Conservation (phyloP, 2,329 filamentous ascomycete genomes). For the Phaeosphaeria sp. region DNA sequence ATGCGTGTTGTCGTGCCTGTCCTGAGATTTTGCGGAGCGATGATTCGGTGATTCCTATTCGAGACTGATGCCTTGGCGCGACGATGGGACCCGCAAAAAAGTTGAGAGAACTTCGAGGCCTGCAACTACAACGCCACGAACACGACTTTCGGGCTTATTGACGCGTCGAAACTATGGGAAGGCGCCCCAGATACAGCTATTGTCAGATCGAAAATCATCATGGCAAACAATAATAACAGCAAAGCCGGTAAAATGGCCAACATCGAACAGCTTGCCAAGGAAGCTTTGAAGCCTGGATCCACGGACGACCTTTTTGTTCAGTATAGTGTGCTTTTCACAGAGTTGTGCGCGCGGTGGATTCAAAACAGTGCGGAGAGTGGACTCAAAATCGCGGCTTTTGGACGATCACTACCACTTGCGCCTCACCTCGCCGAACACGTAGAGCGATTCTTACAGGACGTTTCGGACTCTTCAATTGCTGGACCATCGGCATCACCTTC, state of each 20-base stretch:
- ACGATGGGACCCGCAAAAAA: slow-evolving; percentile 31
- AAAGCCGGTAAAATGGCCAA: slow-evolving; percentile 34
- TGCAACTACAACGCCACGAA: slow-evolving; percentile 21
- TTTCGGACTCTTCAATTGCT: slow-evolving; percentile 33
- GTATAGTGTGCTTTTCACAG: slow-evolving; percentile 78
- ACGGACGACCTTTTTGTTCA: slow-evolving; percentile 77
- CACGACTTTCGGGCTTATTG: slow-evolving; percentile 20
- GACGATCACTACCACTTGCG: slow-evolving; percentile 80
- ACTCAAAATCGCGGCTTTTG: slow-evolving; percentile 71
- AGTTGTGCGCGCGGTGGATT: slow-evolving; percentile 83
- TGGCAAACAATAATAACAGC: slow-evolving; percentile 23
- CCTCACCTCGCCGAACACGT: slow-evolving; percentile 79
- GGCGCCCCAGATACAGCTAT: slow-evolving; percentile 32
- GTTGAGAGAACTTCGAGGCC: slow-evolving; percentile 25
- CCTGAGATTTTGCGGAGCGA: slow-evolving; percentile 41
- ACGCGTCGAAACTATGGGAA: slow-evolving; percentile 47
- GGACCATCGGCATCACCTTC: slow-evolving; percentile 9
- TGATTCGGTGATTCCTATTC: no score
- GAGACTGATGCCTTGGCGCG: no score
- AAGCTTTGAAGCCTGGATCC: slow-evolving; percentile 67
- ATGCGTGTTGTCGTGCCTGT: slow-evolving; percentile 22
- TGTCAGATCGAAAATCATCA: slow-evolving; percentile 16
- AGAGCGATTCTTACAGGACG: slow-evolving; percentile 55
- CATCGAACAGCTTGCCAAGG: slow-evolving; percentile 35
- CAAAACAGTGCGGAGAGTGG: slow-evolving; percentile 48